Base-by-base conservation (phyloP, 164 flowering plant species). In the Berberis thunbergii region DNA sequence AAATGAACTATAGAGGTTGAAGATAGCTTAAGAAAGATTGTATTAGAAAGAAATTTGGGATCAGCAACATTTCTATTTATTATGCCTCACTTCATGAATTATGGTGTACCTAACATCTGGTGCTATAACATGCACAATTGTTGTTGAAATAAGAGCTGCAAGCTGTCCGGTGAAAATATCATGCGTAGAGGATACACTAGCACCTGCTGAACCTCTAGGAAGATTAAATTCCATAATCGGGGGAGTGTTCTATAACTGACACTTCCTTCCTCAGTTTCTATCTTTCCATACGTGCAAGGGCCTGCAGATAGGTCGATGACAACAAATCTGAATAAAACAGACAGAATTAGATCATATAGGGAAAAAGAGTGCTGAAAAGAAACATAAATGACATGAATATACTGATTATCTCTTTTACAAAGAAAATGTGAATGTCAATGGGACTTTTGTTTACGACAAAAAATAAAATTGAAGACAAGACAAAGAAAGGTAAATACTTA, bases 201-300 rank as follows among this genome's bases (percentile, higher is more conserved):
- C 70, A 69, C 72, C 60, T 68, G 65, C 69, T 41, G 75, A 69
- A 67, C 88, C 83, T 56, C 73, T 79, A 53, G 90, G 80, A 64
- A 70, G 62, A 91, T 39, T 59, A 88, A 71, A 72, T 84, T 82
- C 45, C 73, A 78, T 54, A 95, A 63, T 9, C 96, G 85, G 59
- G 97, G 99, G 44, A 95, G 67, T 62, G 97, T 80, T 77, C 70
- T 84, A 45, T 82, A 66, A 73, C 97, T 83, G 62, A 95, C 86
- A 77, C 88, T 91, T 62, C 97, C 99, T 83, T 95, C 99, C 73
- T 95, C 99, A 61, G 99, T 86, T 77, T 91, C 99, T 75, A 95
- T 95, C 79, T 87, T 95, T 63, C 99, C 99, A 77, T 89, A 95
- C 41, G 96, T 89, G 81, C 99, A 95, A 60, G 99, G 97, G 55